Conservation (phyloP, 2,329 filamentous ascomycete species). For the Cordyceps militaris region DNA sequence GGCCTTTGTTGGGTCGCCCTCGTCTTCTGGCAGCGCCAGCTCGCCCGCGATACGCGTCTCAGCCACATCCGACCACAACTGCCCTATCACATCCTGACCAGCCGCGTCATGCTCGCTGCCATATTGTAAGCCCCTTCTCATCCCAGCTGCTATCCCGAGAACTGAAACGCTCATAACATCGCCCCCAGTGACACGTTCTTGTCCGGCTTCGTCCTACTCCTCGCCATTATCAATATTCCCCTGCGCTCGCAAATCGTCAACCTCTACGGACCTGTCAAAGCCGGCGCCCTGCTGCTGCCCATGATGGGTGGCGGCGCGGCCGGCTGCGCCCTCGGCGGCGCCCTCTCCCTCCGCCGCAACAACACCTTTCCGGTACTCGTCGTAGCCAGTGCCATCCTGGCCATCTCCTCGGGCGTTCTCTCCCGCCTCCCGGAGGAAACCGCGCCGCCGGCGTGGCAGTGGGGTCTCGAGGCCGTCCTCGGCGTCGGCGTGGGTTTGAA, state of each 20-base stretch:
- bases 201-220: constrained; percentile 18
- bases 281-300: constrained; percentile 19
- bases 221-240: constrained; percentile 19
- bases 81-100: constrained; percentile 17
- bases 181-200: constrained; percentile 15
- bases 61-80: constrained; percentile 16
- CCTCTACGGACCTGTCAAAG: constrained; percentile 18
- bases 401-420: constrained; percentile 16
- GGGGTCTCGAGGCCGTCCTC: constrained; percentile 16
- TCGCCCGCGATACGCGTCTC: constrained; percentile 13
- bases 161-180: background rate
- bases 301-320: constrained; percentile 18
- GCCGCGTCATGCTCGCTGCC: constrained; percentile 17
- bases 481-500: constrained; percentile 17
- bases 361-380: constrained; percentile 18
- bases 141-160: background rate
- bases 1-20: constrained; percentile 17
- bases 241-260: constrained; percentile 20
- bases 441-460: constrained; percentile 14
- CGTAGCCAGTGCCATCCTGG: constrained; percentile 15
- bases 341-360: constrained; percentile 14
- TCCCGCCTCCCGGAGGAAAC: constrained; percentile 13
- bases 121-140: constrained; percentile 8
- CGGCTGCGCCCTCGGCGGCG: constrained; percentile 17
- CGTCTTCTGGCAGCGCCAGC: constrained; percentile 17